These are phyloP conservation scores for Pezicula radicicola DNA, from an alignment of 2,329 filamentous ascomycete genomes.

Conservation along the genomic window DNA sequence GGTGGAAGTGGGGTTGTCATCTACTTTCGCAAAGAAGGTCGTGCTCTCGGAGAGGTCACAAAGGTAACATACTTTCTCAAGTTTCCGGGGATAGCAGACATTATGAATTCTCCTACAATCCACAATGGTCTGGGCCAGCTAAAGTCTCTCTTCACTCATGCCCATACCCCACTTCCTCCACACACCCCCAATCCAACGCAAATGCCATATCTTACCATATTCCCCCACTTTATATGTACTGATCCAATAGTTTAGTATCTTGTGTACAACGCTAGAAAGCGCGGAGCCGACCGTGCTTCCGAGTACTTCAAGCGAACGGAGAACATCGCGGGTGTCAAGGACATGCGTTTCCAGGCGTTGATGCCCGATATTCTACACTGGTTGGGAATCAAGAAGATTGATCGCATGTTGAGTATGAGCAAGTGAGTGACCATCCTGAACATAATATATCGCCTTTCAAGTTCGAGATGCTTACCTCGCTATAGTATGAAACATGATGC, in stretches of 20 bases:
- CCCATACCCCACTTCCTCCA: conserved; percentile 84
- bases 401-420: conserved; percentile 97
- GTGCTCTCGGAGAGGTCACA: conserved; percentile 83
- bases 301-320: conserved; percentile 98
- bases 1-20: conserved; percentile 94
- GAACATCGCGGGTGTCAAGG: conserved; percentile 95
- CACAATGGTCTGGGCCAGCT: conserved; percentile 86
- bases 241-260: conserved; percentile 32
- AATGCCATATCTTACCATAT: conserved; percentile 12
- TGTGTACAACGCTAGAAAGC: conserved; percentile 78
- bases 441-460: conserved; percentile 8
- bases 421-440: conserved; percentile 44
- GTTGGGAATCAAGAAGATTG: conserved; percentile 98
- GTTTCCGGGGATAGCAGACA: conserved; percentile 77
- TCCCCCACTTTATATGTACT: conserved; percentile 12
- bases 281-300: conserved; percentile 74
- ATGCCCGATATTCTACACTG: conserved; percentile 98
- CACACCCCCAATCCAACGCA: conserved; percentile 37
- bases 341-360: conserved; percentile 95
- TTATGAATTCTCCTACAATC: conserved; percentile 80
- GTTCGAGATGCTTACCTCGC: conserved; percentile 16
- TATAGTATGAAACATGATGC: conserved; percentile 84
- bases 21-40: conserved; percentile 97
- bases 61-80: conserved; percentile 36
- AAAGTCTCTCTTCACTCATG: conserved; percentile 64